Evolutionary conservation across 1,284 basidiomycete species (phyloP).

Genomic region (Leccinum variabile): DNA sequence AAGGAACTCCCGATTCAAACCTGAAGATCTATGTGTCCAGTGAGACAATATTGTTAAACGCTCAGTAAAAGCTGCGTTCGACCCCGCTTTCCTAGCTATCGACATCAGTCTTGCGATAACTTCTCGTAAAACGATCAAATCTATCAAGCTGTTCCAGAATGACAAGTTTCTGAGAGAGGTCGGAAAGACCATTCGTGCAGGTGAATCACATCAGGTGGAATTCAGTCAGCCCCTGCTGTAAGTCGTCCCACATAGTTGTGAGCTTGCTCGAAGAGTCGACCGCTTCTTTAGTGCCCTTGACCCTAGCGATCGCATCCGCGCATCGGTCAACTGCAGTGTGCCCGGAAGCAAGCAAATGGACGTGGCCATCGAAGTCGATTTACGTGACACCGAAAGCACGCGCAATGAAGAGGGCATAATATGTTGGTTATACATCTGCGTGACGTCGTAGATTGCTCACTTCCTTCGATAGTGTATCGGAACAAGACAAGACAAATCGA

Average conservation of each 20-base stretch:
- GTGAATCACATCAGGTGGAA: background rate
- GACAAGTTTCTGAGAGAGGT: background rate
- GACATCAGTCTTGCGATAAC: background rate
- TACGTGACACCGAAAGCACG: slow-evolving; percentile 4
- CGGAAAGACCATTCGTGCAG: background rate
- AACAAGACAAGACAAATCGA: slow-evolving; percentile 17
- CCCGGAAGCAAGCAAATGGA: background rate
- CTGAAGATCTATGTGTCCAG: slow-evolving; percentile 10
- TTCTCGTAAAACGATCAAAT: background rate
- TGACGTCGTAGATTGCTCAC: background rate
- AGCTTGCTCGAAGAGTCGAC: background rate
- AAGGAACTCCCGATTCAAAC: background rate
- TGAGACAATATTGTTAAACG: background rate
- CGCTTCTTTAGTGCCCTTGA: background rate
- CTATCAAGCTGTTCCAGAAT: background rate
- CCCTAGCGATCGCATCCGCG: slow-evolving; percentile 1
- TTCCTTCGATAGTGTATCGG: slow-evolving; percentile 13
- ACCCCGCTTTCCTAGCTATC: background rate
- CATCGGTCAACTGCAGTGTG: slow-evolving; percentile 1
- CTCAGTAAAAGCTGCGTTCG: background rate
- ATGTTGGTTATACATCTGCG: slow-evolving; percentile 10
- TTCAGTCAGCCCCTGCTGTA: background rate
- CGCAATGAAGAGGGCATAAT: slow-evolving; percentile 7
- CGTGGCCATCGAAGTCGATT: slow-evolving; percentile 7
- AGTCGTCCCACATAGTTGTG: background rate